Evolutionary conservation across 75 land plant genomes (phyloP).

Genomic region (Isoetes taiwanensis): DNA sequence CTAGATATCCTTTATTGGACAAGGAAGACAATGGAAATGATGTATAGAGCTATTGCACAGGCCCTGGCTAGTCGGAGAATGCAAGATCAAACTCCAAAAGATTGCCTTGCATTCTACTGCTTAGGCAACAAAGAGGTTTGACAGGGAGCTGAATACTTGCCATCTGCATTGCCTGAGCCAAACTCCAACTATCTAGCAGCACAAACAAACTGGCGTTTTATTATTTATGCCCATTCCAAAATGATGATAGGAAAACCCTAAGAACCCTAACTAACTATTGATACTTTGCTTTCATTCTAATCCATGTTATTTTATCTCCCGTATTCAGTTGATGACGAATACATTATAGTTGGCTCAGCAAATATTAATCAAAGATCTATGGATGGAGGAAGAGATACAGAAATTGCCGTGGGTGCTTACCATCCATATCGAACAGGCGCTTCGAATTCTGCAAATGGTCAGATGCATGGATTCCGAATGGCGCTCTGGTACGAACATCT

Average conservation of each 20-base stretch:
- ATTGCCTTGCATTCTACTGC: conserved; percentile 46
- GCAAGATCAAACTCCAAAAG: conserved; percentile 12
- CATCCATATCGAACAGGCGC: conserved; percentile 29
- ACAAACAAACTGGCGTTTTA: conserved; percentile 29
- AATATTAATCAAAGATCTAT: conserved; percentile 51
- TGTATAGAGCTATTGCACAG: conserved; percentile 25
- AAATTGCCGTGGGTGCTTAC: conserved; percentile 45
- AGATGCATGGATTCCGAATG: conserved; percentile 31
- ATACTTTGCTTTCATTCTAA: no score
- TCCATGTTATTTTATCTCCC: not conserved
- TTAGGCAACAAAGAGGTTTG: conserved; percentile 39
- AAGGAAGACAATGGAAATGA: conserved; percentile 34
- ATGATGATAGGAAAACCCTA: conserved; percentile 49
- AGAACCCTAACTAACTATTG: no score
- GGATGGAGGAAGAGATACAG: conserved; percentile 48
- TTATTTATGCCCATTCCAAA: conserved; percentile 46
- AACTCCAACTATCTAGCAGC: conserved; percentile 26
- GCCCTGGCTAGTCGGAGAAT: conserved; percentile 26
- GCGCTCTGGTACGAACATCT: conserved; percentile 50
- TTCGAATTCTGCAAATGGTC: conserved; percentile 17
- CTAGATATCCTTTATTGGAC: conserved; percentile 31
- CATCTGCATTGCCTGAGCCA: conserved; percentile 17
- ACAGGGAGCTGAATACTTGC: conserved; percentile 15
- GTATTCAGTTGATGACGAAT: conserved; percentile 33
- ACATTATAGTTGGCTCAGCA: conserved; percentile 41